phyloP scores from a whole-genome alignment of 2,329 filamentous ascomycete species.

The Nannizziopsis arthrosporioides region DNA sequence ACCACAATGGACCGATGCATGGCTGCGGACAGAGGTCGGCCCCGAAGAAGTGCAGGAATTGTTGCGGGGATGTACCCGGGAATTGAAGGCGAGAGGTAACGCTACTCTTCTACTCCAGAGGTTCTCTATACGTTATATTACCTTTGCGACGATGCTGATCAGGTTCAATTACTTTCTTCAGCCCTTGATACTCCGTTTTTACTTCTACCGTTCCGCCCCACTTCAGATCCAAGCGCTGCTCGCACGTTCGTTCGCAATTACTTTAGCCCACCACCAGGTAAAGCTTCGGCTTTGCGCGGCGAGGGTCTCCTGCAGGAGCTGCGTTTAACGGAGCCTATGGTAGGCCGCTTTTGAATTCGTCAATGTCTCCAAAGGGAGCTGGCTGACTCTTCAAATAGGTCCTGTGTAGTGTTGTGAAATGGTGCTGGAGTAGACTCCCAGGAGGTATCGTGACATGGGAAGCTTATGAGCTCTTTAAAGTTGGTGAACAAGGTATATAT shows the following conservation, averaged over 20 bases:
- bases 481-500: conserved; percentile 68
- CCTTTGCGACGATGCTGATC: conserved; percentile 17
- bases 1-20: conserved; percentile 78
- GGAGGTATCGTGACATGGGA: conserved; percentile 95
- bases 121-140: background rate
- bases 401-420: conserved; percentile 86
- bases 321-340: conserved; percentile 86
- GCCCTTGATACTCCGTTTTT: conserved; percentile 85
- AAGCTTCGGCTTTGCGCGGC: conserved; percentile 48
- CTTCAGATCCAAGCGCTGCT: conserved; percentile 80
- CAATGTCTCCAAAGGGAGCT: background rate
- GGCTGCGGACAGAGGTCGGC: conserved; percentile 67
- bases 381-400: conserved; percentile 45
- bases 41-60: conserved; percentile 87
- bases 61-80: conserved; percentile 69
- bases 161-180: conserved; percentile 31
- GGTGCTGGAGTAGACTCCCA: conserved; percentile 90
- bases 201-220: conserved; percentile 84
- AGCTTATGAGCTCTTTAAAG: conserved; percentile 88
- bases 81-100: conserved; percentile 90
- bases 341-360: conserved; percentile 35
- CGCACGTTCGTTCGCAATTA: conserved; percentile 88
- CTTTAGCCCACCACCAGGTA: conserved; percentile 59
- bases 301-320: conserved; percentile 71
- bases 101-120: conserved; percentile 16